These are phyloP conservation scores for Cladosporium phlei DNA, from an alignment of 2,329 filamentous ascomycete genomes.

Conservation along the genomic window DNA sequence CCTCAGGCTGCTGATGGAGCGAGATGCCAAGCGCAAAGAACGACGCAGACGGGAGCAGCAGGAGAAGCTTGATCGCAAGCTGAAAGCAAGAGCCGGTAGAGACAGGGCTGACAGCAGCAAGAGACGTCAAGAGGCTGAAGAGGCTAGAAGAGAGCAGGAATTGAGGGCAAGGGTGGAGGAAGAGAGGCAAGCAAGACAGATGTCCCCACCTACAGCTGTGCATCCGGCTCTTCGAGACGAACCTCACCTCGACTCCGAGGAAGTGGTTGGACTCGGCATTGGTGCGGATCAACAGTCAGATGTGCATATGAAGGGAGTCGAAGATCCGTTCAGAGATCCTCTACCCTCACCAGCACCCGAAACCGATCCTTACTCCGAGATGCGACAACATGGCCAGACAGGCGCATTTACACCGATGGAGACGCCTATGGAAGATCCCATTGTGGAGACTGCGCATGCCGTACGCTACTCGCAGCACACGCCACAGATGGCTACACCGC, in stretches of 20 bases:
- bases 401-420: slow-evolving; percentile 33
- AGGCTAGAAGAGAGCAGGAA: slow-evolving; percentile 37
- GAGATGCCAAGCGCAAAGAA: slow-evolving; percentile 76
- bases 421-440: slow-evolving; percentile 42
- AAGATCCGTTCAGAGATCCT: slow-evolving; percentile 28
- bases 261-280: slow-evolving; percentile 30
- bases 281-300: slow-evolving; percentile 13
- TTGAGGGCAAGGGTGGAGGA: slow-evolving; percentile 22
- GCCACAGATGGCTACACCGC: slow-evolving; percentile 28
- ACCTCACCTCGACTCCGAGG: slow-evolving; percentile 14
- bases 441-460: slow-evolving; percentile 46
- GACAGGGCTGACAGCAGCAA: slow-evolving; percentile 38
- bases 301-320: background rate
- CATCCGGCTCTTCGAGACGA: slow-evolving; percentile 32
- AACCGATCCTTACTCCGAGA: slow-evolving; percentile 12
- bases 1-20: slow-evolving; percentile 81
- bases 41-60: slow-evolving; percentile 65
- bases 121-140: slow-evolving; percentile 48
- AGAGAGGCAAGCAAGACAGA: slow-evolving; percentile 22
- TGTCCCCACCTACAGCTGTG: slow-evolving; percentile 28
- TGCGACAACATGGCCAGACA: slow-evolving; percentile 12
- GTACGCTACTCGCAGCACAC: slow-evolving; percentile 10
- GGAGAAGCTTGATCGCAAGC: slow-evolving; percentile 59
- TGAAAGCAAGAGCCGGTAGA: slow-evolving; percentile 63
- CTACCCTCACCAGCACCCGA: slow-evolving; percentile 16